Conservation (phyloP, 148 eudicot genomes). For the Tetragonia tetragonoides region DNA sequence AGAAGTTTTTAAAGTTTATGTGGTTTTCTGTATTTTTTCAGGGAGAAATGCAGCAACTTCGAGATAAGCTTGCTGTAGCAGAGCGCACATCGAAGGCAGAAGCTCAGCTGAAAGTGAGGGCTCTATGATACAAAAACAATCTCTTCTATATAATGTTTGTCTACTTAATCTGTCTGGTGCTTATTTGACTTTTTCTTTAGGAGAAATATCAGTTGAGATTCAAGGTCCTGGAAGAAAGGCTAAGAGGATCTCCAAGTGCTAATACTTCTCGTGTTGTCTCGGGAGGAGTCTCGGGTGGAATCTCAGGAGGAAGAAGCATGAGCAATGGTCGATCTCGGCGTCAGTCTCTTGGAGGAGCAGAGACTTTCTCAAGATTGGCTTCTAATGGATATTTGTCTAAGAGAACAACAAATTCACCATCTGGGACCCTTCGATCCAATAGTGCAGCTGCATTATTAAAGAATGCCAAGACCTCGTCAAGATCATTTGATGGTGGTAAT, state of each 20-base stretch:
- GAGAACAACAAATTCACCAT: constrained; percentile 47
- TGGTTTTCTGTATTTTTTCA: constrained; percentile 19
- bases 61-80: constrained; percentile 76
- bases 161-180: constrained; percentile 15
- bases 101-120: constrained; percentile 79
- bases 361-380: constrained; percentile 50
- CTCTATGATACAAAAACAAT: not conserved
- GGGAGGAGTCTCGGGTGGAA: constrained; percentile 1
- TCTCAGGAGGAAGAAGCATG: constrained; percentile 48
- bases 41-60: constrained; percentile 94
- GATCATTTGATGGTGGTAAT: constrained; percentile 56
- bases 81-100: constrained; percentile 97
- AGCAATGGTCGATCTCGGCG: constrained; percentile 63
- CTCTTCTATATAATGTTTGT: not conserved
- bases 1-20: not conserved
- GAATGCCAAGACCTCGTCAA: constrained; percentile 43
- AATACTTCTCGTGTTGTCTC: constrained; percentile 41
- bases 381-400: constrained; percentile 59
- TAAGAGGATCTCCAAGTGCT: constrained; percentile 47
- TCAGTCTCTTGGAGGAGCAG: constrained; percentile 79
- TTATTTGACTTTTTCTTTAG: constrained; percentile 32
- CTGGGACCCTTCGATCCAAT: constrained; percentile 35
- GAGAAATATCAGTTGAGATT: constrained; percentile 87
- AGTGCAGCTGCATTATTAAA: constrained; percentile 41
- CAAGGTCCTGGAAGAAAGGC: constrained; percentile 88